Evolutionary conservation across 2,329 filamentous ascomycete genomes (phyloP).

Genomic region (Aureobasidium uvarum): DNA sequence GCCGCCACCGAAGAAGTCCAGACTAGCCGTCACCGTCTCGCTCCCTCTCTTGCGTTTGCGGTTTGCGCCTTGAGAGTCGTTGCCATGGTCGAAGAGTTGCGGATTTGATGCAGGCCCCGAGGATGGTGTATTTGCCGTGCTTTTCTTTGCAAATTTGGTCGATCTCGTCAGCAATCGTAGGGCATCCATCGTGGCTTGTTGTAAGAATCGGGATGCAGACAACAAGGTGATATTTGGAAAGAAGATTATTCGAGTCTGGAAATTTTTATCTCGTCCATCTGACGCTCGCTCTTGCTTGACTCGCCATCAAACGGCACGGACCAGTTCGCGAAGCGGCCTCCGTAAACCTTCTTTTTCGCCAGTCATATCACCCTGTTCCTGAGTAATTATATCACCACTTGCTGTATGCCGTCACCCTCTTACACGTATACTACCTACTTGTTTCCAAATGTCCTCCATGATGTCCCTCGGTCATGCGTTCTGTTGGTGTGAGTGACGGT

Average conservation of each 20-base stretch:
- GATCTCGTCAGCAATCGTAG: constrained; percentile 22
- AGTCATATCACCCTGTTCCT: too few species aligned
- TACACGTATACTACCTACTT: too few species aligned
- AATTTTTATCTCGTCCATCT: background rate
- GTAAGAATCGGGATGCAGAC: background rate
- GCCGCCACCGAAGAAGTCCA: constrained; percentile 46
- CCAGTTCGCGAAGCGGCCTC: too few species aligned
- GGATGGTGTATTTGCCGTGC: constrained; percentile 11
- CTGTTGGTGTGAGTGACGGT: too few species aligned
- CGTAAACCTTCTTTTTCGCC: too few species aligned
- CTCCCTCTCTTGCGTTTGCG: constrained; percentile 46
- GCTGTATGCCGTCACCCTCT: too few species aligned
- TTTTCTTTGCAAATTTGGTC: constrained; percentile 20
- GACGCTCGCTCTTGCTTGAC: too few species aligned
- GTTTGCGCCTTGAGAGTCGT: background rate
- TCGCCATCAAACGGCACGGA: too few species aligned
- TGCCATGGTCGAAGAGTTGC: constrained; percentile 24
- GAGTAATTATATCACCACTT: too few species aligned
- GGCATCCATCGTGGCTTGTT: constrained; percentile 15
- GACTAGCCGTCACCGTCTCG: constrained; percentile 37
- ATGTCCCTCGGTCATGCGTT: too few species aligned
- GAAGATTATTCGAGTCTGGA: background rate
- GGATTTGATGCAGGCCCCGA: constrained; percentile 22
- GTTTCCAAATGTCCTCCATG: too few species aligned
- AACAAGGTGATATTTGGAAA: background rate